Conservation (phyloP, 768 basidiomycete genomes). For the Mycena latifolia region DNA sequence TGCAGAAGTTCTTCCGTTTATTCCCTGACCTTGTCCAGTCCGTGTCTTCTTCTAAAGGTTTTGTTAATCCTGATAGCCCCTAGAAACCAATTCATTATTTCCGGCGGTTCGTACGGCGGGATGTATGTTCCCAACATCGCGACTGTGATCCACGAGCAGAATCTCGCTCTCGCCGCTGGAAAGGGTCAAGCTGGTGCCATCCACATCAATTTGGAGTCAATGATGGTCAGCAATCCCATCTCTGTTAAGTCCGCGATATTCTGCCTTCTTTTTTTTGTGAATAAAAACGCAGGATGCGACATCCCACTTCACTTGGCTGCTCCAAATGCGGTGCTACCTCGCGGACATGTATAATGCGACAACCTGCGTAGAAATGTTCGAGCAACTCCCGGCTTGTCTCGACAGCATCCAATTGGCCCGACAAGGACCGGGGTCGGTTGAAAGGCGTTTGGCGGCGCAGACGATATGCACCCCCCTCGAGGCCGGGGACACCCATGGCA, state of each 20-base stretch:
- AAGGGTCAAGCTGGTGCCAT: no score
- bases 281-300: conserved; percentile 38
- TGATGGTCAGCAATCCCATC: conserved; percentile 48
- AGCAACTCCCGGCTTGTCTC: conserved; percentile 42
- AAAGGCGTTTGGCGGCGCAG: background rate
- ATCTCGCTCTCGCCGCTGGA: conserved; percentile 41
- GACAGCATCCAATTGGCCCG: conserved; percentile 31
- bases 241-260: conserved; percentile 33
- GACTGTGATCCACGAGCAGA: conserved; percentile 49
- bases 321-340: conserved; percentile 44
- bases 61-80: background rate
- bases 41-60: background rate
- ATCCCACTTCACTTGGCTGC: no score
- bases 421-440: conserved; percentile 2
- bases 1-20: conserved; percentile 48
- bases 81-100: conserved; percentile 43
- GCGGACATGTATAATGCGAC: conserved; percentile 45
- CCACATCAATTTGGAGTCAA: conserved; percentile 48
- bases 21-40: conserved; percentile 34
- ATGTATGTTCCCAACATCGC: conserved; percentile 52
- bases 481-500: conserved; percentile 13
- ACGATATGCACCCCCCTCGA: background rate
- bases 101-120: no score
- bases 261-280: no score
- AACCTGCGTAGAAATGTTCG: conserved; percentile 41